Percentiles rank a stretch among this genome's conserved stretches.
These are phyloP conservation scores for Astragalus membranaceus DNA, from an alignment of 306 rosid genomes.

Conservation along the genomic window DNA sequence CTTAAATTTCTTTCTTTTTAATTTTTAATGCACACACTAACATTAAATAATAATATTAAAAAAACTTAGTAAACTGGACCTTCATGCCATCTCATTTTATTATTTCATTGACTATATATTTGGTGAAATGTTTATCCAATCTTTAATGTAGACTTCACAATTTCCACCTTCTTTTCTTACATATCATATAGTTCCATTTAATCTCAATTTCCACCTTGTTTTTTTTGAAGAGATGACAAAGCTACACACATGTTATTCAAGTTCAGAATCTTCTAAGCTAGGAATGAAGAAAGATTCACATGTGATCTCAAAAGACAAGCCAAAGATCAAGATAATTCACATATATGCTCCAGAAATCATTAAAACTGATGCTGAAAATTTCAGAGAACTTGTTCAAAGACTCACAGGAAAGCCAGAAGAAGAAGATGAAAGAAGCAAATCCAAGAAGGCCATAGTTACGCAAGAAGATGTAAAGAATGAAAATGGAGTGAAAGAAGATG, in stretches of 20 bases:
- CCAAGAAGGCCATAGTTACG: slow-evolving; percentile 7
- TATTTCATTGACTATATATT: slow-evolving; percentile 24
- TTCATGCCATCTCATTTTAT: slow-evolving; percentile 2
- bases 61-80: neutral
- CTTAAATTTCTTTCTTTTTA: neutral
- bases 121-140: slow-evolving; percentile 17
- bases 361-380: slow-evolving; percentile 45
- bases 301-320: slow-evolving; percentile 34
- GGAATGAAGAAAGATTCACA: slow-evolving; percentile 31
- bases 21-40: neutral
- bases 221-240: slow-evolving; percentile 33
- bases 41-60: neutral
- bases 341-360: slow-evolving; percentile 45
- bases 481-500: neutral
- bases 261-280: slow-evolving; percentile 26
- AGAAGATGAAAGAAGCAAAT: slow-evolving; percentile 1
- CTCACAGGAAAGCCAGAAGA: slow-evolving; percentile 44
- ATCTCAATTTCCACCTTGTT: slow-evolving; percentile 1
- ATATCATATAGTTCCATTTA: neutral
- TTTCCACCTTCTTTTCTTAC: slow-evolving; percentile 9
- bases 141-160: slow-evolving; percentile 16
- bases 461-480: slow-evolving; percentile 22
- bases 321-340: slow-evolving; percentile 43
- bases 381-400: slow-evolving; percentile 49
- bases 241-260: slow-evolving; percentile 18